Evolutionary conservation across 306 rosid species (phyloP), one percentile per base, ranked within the genome.

Genomic region (Vachellia pachyceras): DNA sequence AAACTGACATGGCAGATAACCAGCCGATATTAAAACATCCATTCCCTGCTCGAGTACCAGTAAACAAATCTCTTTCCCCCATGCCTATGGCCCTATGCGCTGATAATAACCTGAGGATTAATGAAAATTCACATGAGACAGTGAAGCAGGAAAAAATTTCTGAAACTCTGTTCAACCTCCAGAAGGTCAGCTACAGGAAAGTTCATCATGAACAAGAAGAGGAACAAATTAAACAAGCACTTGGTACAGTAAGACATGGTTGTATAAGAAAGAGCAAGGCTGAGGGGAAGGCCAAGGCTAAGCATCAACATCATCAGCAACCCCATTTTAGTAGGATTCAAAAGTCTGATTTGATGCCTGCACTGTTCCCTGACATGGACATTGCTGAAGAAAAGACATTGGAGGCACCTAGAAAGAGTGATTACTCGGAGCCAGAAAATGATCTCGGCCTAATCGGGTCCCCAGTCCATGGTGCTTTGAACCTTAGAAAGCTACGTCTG

Each of bases 381-480:
- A 35, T 57, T 77, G 70, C 80, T 13, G 85, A 71, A 14, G 88
- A 88, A 42, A 81, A 74, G 84, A 80, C 76, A 36, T 82, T 87
- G 73, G 97, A 88, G 73, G 82, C 84, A 5, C 85, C 91, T 77
- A 79, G 79, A 69, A 91, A 88, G 86, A 88, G 86, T 55, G 91
- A 91, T 77, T 86, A 82, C 76, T 89, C 86, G 1, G 97, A 91
- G 86, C 89, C 90, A 3, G 97, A 93, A 84, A 95, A 90, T 84
- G 97, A 92, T 61, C 83, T 82, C 54, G 77, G 82, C 70, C 65
- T 76, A 46, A 41, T 79, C 58, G 91, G 71, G 54, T 88, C 90
- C 58, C 82, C 91, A 10, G 44, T 72, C 58, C 84, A 82, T 40
- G 77, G 83, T 80, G 88, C 84, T 69, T 71, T 90, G 82, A 88